These are phyloP conservation scores for Conoideocrella luteorostrata DNA, from an alignment of 2,329 filamentous ascomycete species.

Conservation along the genomic window DNA sequence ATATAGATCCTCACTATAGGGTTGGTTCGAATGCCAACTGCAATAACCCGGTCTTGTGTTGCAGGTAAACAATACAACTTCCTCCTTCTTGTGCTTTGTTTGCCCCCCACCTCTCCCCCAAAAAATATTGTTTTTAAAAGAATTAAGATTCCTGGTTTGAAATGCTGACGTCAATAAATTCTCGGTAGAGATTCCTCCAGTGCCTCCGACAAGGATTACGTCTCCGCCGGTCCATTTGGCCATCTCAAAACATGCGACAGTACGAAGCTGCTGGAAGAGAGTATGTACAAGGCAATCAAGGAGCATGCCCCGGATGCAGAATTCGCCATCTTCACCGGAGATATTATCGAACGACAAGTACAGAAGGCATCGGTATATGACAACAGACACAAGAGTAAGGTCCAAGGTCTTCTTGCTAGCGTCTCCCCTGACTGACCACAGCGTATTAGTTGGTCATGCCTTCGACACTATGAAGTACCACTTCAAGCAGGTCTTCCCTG, in stretches of 20 bases:
- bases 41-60: constrained; percentile 15
- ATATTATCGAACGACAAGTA: not conserved
- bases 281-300: not conserved
- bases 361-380: not conserved
- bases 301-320: not conserved
- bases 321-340: constrained; percentile 1
- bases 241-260: not conserved
- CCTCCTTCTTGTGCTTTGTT: not conserved
- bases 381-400: constrained; percentile 19
- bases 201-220: not conserved
- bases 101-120: too few relatives aligned
- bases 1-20: constrained; percentile 1
- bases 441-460: not conserved
- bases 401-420: too few relatives aligned
- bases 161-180: too few relatives aligned
- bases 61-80: constrained; percentile 8
- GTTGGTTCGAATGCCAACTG: not conserved
- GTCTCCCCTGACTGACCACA: too few relatives aligned
- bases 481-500: not conserved
- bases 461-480: not conserved
- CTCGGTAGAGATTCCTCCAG: constrained; percentile 8
- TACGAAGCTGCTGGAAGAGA: not conserved
- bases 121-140: too few relatives aligned
- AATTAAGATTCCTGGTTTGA: too few relatives aligned
- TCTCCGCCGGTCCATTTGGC: not conserved